These are phyloP conservation scores for Pseudopyrenochaeta lycopersici DNA, from an alignment of 2,329 filamentous ascomycete genomes.

Conservation along the genomic window DNA sequence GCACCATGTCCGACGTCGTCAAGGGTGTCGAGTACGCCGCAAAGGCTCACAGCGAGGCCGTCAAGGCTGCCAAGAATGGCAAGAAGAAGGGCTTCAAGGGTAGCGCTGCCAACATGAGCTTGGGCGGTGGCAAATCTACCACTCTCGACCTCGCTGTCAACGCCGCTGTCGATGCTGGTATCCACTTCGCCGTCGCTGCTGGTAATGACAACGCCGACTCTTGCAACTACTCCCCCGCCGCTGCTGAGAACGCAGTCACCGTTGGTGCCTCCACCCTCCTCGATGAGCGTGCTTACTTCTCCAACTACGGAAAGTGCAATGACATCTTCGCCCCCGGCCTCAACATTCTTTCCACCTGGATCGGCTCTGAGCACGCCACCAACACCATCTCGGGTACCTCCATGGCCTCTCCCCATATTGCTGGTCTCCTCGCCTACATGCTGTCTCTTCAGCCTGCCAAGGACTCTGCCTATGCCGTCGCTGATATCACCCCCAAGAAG, in stretches of 20 bases:
- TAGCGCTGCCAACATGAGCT: conserved; percentile 98
- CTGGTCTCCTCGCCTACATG: conserved; percentile 96
- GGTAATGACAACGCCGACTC: conserved; percentile 99
- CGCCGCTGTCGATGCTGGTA: conserved; percentile 87
- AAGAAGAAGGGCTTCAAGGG: conserved; percentile 99
- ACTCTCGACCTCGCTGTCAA: conserved; percentile 93
- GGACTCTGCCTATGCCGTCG: conserved; percentile 91
- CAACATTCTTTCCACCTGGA: conserved; percentile 98
- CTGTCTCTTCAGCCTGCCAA: conserved; percentile 91
- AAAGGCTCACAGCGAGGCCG: conserved; percentile 77
- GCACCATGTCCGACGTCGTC: conserved; percentile 98
- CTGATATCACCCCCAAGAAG: conserved; percentile 89
- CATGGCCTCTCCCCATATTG: conserved; percentile 98
- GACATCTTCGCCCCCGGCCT: conserved; percentile 98
- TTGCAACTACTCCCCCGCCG: conserved; percentile 98
- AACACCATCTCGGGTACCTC: conserved; percentile 99
- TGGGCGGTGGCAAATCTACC: conserved; percentile 95
- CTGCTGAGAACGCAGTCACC: conserved; percentile 89
- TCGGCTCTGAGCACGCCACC: conserved; percentile 91
- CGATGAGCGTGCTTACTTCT: conserved; percentile 99
- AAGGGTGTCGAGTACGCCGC: conserved; percentile 98
- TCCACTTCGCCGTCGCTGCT: conserved; percentile 98
- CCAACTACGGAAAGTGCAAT: conserved; percentile 99
- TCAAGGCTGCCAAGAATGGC: conserved; percentile 80
- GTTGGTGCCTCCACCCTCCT: conserved; percentile 93